phyloP scores from a whole-genome alignment of 176 grass and related monocot species.

The Panicum miliaceum region DNA sequence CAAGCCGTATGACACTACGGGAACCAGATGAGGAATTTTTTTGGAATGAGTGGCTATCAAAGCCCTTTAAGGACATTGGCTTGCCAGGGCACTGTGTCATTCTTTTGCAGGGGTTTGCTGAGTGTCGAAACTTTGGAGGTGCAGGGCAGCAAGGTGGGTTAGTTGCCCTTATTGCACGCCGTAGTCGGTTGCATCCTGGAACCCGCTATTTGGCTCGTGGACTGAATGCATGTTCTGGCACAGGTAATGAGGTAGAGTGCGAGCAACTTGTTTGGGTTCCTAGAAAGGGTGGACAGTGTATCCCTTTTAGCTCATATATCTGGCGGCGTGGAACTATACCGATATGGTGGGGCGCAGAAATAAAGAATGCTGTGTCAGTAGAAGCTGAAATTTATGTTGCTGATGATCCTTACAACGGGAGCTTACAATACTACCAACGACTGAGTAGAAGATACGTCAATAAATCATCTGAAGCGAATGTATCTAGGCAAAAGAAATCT shows the following conservation, averaged over 20 bases:
- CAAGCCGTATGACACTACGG: slow-evolving; percentile 58
- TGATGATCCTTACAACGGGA: slow-evolving; percentile 87
- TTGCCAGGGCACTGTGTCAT: slow-evolving; percentile 79
- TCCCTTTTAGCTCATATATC: slow-evolving; percentile 84
- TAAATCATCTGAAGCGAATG: slow-evolving; percentile 63
- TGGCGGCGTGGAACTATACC: slow-evolving; percentile 98
- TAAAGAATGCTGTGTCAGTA: slow-evolving; percentile 69
- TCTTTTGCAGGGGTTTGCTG: slow-evolving; percentile 98
- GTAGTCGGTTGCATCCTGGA: slow-evolving; percentile 95
- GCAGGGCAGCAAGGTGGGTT: slow-evolving; percentile 66
- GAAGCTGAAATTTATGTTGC: slow-evolving; percentile 98
- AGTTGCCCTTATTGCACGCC: slow-evolving; percentile 91
- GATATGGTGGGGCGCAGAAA: slow-evolving; percentile 96
- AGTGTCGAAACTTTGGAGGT: slow-evolving; percentile 79
- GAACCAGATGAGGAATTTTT: slow-evolving; percentile 91
- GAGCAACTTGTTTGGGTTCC: slow-evolving; percentile 94
- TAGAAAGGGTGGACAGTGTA: slow-evolving; percentile 42
- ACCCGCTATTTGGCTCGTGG: slow-evolving; percentile 97
- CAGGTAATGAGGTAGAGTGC: slow-evolving; percentile 98
- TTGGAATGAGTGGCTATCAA: slow-evolving; percentile 95
- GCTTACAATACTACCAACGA: slow-evolving; percentile 81
- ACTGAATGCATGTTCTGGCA: slow-evolving; percentile 93
- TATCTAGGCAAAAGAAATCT: slow-evolving; percentile 72
- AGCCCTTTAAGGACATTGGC: slow-evolving; percentile 88
- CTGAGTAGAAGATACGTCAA: slow-evolving; percentile 80